Evolutionary conservation across 306 rosid species (phyloP).

Genomic region (Ammopiptanthus mongolicus): DNA sequence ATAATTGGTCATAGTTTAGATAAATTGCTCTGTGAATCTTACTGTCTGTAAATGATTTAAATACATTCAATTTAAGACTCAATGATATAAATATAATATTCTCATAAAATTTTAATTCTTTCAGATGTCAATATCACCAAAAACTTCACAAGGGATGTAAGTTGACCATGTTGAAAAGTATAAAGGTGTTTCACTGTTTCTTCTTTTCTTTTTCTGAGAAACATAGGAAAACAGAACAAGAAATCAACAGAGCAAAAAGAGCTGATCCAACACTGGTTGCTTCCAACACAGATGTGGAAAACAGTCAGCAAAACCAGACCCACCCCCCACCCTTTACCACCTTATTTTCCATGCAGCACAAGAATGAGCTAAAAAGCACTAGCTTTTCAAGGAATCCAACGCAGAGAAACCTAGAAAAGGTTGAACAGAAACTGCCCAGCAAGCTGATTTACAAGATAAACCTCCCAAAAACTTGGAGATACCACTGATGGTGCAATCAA

Average conservation of each 20-base stretch:
- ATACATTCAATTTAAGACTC: background rate
- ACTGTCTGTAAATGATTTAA: background rate
- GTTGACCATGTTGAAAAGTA: background rate
- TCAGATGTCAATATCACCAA: background rate
- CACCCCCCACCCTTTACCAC: too few species aligned
- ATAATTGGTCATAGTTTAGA: background rate
- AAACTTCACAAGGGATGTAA: background rate
- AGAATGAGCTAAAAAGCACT: too few species aligned
- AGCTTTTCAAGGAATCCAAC: too few species aligned
- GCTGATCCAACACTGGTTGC: background rate
- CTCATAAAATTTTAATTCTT: background rate
- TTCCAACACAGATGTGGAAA: too few species aligned
- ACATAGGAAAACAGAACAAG: background rate
- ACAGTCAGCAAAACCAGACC: too few species aligned
- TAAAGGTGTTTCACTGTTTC: background rate
- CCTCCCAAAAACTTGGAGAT: background rate
- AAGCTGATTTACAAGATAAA: too few species aligned
- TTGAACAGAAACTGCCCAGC: too few species aligned
- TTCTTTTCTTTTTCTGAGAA: background rate
- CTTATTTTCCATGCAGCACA: too few species aligned
- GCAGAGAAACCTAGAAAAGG: too few species aligned
- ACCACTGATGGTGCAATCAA: background rate
- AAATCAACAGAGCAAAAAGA: background rate
- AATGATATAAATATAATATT: background rate
- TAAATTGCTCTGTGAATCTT: background rate